Percentiles rank a stretch among this genome's conserved stretches.
Evolutionary conservation across 805 yeast genomes (phyloP).

Genomic region (Naumovozyma baii): DNA sequence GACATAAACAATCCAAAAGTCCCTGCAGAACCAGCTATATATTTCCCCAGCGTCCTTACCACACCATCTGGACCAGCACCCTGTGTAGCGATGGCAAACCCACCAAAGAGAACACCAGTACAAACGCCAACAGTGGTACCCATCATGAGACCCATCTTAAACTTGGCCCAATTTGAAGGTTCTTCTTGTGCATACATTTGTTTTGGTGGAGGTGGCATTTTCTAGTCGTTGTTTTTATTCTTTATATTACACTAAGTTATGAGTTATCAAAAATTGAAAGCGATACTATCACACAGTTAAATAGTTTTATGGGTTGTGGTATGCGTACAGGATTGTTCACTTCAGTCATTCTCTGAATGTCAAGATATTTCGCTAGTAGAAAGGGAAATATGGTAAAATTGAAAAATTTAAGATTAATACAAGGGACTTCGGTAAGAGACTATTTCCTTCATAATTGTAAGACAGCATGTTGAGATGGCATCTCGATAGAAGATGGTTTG

Average conservation of each 20-base stretch:
- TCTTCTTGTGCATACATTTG: conserved; percentile 52
- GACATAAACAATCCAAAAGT: conserved; percentile 96
- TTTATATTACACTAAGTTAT: too few relatives aligned
- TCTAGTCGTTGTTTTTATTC: conserved; percentile 1
- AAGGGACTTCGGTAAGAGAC: background rate
- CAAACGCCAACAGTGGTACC: conserved; percentile 81
- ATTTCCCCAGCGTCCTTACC: conserved; percentile 92
- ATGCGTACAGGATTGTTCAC: too few relatives aligned
- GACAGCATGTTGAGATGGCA: background rate
- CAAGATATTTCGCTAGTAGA: too few relatives aligned
- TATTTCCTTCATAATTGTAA: background rate
- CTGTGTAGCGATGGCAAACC: conserved; percentile 76
- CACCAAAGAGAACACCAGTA: conserved; percentile 91
- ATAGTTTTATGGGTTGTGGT: too few relatives aligned
- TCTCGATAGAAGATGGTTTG: background rate
- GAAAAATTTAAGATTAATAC: background rate
- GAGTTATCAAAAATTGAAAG: too few relatives aligned
- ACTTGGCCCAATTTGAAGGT: conserved; percentile 87
- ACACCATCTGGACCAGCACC: conserved; percentile 99
- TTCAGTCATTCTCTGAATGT: too few relatives aligned
- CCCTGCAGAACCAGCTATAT: conserved; percentile 92
- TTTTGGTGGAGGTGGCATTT: conserved; percentile 65
- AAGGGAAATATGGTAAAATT: too few relatives aligned
- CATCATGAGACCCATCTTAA: conserved; percentile 98
- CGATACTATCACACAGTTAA: too few relatives aligned